phyloP scores from a whole-genome alignment of 805 yeast genomes.

The Starmerella cellae region DNA sequence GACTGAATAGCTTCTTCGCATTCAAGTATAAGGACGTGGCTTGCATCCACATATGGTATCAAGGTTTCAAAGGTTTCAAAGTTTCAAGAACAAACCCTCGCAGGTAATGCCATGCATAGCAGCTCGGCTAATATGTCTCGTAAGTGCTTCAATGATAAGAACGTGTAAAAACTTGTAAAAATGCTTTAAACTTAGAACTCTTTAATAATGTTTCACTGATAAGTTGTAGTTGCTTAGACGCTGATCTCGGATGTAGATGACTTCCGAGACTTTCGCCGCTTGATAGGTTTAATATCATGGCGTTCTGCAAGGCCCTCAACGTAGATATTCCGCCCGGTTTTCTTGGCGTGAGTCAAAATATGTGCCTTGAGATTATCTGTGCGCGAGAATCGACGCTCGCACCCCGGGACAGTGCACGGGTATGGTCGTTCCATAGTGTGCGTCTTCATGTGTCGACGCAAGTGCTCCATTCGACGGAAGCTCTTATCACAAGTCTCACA shows the following conservation, averaged over 20 bases:
- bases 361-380: slow-evolving; percentile 75
- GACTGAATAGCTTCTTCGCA: too few species aligned
- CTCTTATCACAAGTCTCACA: slow-evolving; percentile 29
- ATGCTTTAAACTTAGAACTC: background rate
- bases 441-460: slow-evolving; percentile 47
- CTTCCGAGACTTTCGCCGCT: slow-evolving; percentile 14
- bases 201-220: background rate
- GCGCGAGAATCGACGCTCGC: slow-evolving; percentile 55
- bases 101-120: too few species aligned
- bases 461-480: slow-evolving; percentile 33
- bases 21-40: too few species aligned
- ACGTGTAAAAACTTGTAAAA: too few species aligned
- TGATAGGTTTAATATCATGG: slow-evolving; percentile 14
- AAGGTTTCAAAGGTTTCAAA: too few species aligned
- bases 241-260: background rate
- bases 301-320: slow-evolving; percentile 28
- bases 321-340: slow-evolving; percentile 32
- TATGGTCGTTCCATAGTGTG: slow-evolving; percentile 76
- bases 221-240: background rate
- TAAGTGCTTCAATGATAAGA: too few species aligned
- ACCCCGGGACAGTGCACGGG: slow-evolving; percentile 40
- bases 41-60: too few species aligned
- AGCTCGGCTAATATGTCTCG: too few species aligned
- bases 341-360: slow-evolving; percentile 46
- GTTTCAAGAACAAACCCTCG: too few species aligned